Conservation (phyloP, 768 basidiomycete genomes). For the Leccinum olivaceopallidum region DNA sequence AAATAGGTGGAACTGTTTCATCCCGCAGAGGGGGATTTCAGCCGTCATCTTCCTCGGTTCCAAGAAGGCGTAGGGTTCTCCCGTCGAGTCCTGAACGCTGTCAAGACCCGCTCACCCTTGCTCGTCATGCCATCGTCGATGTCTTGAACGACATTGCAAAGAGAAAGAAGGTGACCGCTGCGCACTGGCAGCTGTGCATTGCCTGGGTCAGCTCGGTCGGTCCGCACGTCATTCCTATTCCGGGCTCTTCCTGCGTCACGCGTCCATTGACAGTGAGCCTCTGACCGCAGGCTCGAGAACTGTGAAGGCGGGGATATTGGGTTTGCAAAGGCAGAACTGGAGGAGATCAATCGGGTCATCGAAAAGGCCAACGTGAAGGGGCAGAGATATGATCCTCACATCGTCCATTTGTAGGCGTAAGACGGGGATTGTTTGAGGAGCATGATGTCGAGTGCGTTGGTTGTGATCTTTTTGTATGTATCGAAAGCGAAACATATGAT, state of each 20-base stretch:
- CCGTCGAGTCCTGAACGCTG: too few species aligned
- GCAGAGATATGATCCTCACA: conserved; percentile 34
- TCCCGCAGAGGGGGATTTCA: too few species aligned
- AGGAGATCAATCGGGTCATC: conserved; percentile 41
- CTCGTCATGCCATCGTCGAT: too few species aligned
- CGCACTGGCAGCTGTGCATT: too few species aligned
- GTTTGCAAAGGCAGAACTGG: conserved; percentile 40
- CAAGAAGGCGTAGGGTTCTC: too few species aligned
- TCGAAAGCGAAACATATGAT: neutral
- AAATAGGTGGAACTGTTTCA: too few species aligned
- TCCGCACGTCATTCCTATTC: too few species aligned
- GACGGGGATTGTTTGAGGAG: neutral
- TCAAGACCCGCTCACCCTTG: too few species aligned
- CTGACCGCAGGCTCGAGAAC: conserved; percentile 36
- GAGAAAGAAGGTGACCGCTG: too few species aligned
- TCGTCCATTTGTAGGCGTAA: conserved; percentile 33
- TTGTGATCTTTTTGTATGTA: neutral
- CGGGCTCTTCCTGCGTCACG: conserved; percentile 35
- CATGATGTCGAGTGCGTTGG: neutral
- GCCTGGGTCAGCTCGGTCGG: too few species aligned
- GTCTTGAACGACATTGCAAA: too few species aligned
- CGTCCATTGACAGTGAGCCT: conserved; percentile 5
- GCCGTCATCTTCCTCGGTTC: too few species aligned
- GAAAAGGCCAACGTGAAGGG: conserved; percentile 42
- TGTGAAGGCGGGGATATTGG: conserved; percentile 35